Evolutionary conservation across 495 filamentous ascomycete species (phyloP).

Genomic region (Venustampulla echinocandica): DNA sequence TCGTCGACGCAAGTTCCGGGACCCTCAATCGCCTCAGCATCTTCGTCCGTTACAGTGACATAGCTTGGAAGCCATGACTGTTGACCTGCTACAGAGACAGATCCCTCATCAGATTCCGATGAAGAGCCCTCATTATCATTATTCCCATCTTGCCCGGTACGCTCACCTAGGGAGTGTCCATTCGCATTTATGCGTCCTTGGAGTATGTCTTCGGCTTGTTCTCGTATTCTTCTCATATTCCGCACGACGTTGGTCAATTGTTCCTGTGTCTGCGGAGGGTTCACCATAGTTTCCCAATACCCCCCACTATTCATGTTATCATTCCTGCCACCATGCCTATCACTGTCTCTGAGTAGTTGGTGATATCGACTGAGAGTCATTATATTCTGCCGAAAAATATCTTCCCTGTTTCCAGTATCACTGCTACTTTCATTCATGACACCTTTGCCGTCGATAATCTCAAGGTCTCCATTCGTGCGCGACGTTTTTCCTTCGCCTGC

Average conservation of each 20-base stretch:
- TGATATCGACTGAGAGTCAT: neutral
- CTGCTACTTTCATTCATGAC: slow-evolving; percentile 25
- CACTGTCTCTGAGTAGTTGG: neutral
- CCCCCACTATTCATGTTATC: neutral
- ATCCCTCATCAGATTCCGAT: slow-evolving; percentile 23
- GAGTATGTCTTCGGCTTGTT: slow-evolving; percentile 2
- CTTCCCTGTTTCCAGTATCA: slow-evolving; percentile 41
- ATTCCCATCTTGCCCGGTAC: slow-evolving; percentile 8
- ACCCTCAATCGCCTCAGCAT: slow-evolving; percentile 25
- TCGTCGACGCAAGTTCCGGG: slow-evolving; percentile 12
- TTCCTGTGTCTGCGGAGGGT: slow-evolving; percentile 16
- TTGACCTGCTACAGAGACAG: neutral
- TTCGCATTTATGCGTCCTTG: neutral
- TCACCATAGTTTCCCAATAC: slow-evolving; percentile 21
- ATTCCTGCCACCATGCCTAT: neutral
- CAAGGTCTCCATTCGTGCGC: slow-evolving; percentile 50
- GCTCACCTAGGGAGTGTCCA: neutral
- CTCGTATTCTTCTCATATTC: slow-evolving; percentile 3
- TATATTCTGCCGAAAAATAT: slow-evolving; percentile 22
- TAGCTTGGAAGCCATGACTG: slow-evolving; percentile 15
- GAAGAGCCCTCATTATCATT: slow-evolving; percentile 25
- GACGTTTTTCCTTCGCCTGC: slow-evolving; percentile 55
- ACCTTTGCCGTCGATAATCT: slow-evolving; percentile 44
- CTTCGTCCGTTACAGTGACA: slow-evolving; percentile 19
- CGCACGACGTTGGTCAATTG: slow-evolving; percentile 5